These are phyloP conservation scores for Lichtheimia hyalospora DNA, from an alignment of 371 early-diverging fungal genomes.

Conservation along the genomic window DNA sequence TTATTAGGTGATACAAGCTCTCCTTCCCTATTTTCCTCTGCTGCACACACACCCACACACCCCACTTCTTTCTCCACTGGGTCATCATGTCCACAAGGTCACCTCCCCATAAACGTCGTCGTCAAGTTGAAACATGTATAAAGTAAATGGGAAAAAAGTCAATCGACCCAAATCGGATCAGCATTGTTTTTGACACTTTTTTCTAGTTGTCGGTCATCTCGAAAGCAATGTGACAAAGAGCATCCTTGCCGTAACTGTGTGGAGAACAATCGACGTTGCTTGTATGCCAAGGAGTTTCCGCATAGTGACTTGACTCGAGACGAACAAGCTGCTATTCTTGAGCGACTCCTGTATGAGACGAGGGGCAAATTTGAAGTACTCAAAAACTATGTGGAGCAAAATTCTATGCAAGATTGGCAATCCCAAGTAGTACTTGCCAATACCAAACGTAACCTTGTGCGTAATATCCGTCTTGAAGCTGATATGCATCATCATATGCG, in stretches of 20 bases:
- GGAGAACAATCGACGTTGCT: slow-evolving; percentile 22
- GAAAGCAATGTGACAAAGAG: slow-evolving; percentile 29
- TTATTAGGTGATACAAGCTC: not conserved
- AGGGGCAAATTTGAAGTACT: slow-evolving; percentile 19
- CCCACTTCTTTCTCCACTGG: not conserved
- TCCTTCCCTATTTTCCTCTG: not conserved
- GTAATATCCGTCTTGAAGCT: slow-evolving; percentile 25
- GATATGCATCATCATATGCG: slow-evolving; percentile 21
- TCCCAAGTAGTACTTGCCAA: slow-evolving; percentile 19
- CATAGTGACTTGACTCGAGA: slow-evolving; percentile 15
- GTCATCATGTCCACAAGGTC: slow-evolving; percentile 3
- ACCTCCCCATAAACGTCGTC: slow-evolving; percentile 17
- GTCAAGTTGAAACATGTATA: slow-evolving; percentile 24
- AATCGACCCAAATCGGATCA: not conserved
- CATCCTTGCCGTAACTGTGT: slow-evolving; percentile 20
- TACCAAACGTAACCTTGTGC: slow-evolving; percentile 12
- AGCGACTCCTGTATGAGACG: slow-evolving; percentile 21
- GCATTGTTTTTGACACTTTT: slow-evolving; percentile 1
- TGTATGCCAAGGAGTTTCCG: slow-evolving; percentile 27
- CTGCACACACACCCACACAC: not conserved
- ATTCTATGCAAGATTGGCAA: slow-evolving; percentile 16
- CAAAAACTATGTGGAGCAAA: slow-evolving; percentile 15
- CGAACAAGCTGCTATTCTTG: slow-evolving; percentile 20
- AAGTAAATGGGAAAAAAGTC: slow-evolving; percentile 8
- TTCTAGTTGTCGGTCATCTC: slow-evolving; percentile 22